Percentiles rank a stretch among this genome's conserved stretches.
Evolutionary conservation across 352 stramenopile species (phyloP).

Genomic region (Globisporangium iwayamae): DNA sequence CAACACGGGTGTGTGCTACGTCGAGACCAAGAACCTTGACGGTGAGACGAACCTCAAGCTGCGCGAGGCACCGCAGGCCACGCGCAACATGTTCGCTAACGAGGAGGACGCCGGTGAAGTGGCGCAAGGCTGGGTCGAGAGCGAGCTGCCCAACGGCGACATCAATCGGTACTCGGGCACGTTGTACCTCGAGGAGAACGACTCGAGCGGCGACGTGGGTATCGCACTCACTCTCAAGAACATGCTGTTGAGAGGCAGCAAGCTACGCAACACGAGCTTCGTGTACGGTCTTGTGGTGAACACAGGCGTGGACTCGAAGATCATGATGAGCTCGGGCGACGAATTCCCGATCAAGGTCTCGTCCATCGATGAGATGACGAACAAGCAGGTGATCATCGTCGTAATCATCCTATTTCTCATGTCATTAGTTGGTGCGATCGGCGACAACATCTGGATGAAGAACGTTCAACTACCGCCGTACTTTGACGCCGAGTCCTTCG

Average conservation of each 20-base stretch:
- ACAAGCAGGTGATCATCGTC: constrained; percentile 81
- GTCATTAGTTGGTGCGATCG: constrained; percentile 63
- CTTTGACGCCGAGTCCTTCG: constrained; percentile 12
- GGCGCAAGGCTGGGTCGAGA: constrained; percentile 70
- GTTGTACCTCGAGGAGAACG: constrained; percentile 53
- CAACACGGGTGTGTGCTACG: constrained; percentile 81
- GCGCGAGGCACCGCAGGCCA: constrained; percentile 56
- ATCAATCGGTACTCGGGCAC: constrained; percentile 82
- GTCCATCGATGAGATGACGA: constrained; percentile 84
- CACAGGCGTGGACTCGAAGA: constrained; percentile 90
- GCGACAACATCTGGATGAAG: constrained; percentile 54
- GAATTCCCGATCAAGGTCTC: constrained; percentile 82
- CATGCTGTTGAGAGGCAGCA: constrained; percentile 87
- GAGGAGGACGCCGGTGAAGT: constrained; percentile 64
- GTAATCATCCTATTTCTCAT: constrained; percentile 70
- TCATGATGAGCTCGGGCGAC: constrained; percentile 88
- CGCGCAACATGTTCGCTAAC: constrained; percentile 60
- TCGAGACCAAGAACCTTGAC: constrained; percentile 89
- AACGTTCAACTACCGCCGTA: constrained; percentile 32
- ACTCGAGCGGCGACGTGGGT: constrained; percentile 37
- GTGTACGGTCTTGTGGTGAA: constrained; percentile 92
- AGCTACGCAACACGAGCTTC: constrained; percentile 88
- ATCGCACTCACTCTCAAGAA: constrained; percentile 81
- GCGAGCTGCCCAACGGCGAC: constrained; percentile 75
- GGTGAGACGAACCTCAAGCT: constrained; percentile 88